phyloP scores from a whole-genome alignment of 495 filamentous ascomycete genomes.

The Letharia columbiana region DNA sequence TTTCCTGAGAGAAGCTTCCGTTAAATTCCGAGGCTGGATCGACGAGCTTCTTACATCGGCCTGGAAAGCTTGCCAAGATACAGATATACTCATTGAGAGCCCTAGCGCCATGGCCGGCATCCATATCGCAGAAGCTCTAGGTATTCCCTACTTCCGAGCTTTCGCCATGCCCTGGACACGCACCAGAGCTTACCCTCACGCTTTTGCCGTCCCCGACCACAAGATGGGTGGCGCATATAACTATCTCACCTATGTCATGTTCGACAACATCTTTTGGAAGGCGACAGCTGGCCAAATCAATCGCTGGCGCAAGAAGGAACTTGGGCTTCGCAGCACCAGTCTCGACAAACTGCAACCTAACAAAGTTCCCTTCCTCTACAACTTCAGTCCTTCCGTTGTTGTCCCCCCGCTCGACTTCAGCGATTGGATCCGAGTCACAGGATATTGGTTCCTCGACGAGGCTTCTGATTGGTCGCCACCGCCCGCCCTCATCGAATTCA shows the following conservation, averaged over 20 bases:
- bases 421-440: constrained; percentile 94
- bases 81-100: constrained; percentile 86
- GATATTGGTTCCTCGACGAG: constrained; percentile 96
- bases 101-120: constrained; percentile 98
- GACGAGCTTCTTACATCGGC: constrained; percentile 79
- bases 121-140: constrained; percentile 92
- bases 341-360: constrained; percentile 91
- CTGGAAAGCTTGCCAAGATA: constrained; percentile 76
- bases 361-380: constrained; percentile 95
- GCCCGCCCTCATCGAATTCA: constrained; percentile 67
- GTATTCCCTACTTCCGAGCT: constrained; percentile 91
- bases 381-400: constrained; percentile 89
- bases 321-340: constrained; percentile 70
- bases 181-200: constrained; percentile 92
- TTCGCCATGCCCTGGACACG: constrained; percentile 99
- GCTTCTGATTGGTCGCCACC: constrained; percentile 67
- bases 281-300: constrained; percentile 87
- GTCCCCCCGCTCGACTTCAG: constrained; percentile 89
- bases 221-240: constrained; percentile 96
- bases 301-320: constrained; percentile 74
- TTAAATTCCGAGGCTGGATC: constrained; percentile 89
- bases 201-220: constrained; percentile 87
- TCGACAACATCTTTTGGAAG: constrained; percentile 96
- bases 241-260: constrained; percentile 91
- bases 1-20: constrained; percentile 78